Base-by-base conservation (phyloP, 331 rosid genomes). In the Saraca asoca region DNA sequence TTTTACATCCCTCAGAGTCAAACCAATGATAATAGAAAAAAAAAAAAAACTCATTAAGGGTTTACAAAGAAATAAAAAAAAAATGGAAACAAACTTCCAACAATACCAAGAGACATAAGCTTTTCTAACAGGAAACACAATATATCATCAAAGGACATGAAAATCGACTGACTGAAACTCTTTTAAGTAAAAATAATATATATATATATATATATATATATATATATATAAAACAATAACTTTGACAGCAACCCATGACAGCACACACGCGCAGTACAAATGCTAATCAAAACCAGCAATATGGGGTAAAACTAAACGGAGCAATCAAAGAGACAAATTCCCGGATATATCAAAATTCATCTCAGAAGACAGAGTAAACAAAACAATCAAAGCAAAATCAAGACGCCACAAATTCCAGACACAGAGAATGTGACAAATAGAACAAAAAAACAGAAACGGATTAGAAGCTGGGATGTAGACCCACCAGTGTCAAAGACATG, bases 361-460 rank as follows among this genome's bases (percentile, higher is more conserved):
- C 37, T 34, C 71, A 61, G 11, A 73, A 51, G 19, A 75, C 37
- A 48, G 55, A 39, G 51, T 24, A 44, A 70, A 64, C 76, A 67
- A 66, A 24, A 24, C 31, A 24, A 24, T 24, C 69, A 80, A 76
- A 71, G 85, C 62, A 4, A 71, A 75, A 59, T 52, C 66, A 73
- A 63, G 15, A 31, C 44, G 15, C 11, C 39, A 51, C 15, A 69
- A 39, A 68, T 62, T 63, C 75, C 38, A 57, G 9, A 45, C 35
- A 16, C 39, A 45, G 11, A 68, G n/a, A 7, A 33, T 10, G 16
- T 4, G 31, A 31, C 35, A 31, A 43, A 17, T 3, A 15, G n/a
- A 37, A 42, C 43, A 15, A 37, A 42, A 48, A 75, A 48, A 24
- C 2, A 3, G 8, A 19, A 11, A 3, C 62, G 18, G 68, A 18